A percentile compares a stretch with the other conserved stretches of the same genome.
Conservation (phyloP, 768 basidiomycete species). For the Rickenella mellea region DNA sequence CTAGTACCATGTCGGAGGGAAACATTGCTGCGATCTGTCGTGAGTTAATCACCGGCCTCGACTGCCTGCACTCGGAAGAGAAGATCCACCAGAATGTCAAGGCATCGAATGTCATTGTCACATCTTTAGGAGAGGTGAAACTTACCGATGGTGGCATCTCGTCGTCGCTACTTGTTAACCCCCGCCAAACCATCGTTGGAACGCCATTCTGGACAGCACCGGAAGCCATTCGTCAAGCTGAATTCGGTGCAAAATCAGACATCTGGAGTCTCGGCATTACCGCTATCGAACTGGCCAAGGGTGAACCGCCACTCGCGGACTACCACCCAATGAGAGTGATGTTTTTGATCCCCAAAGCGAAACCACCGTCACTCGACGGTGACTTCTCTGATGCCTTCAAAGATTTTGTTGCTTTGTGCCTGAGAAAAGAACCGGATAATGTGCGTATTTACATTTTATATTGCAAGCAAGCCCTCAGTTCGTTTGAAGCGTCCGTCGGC, state of each 20-base stretch:
- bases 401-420: constrained; percentile 82
- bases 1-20: constrained; percentile 81
- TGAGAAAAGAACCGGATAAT: constrained; percentile 83
- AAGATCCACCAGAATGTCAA: constrained; percentile 99
- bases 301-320: constrained; percentile 92
- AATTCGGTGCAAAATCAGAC: constrained; percentile 92
- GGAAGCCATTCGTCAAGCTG: constrained; percentile 94
- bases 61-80: constrained; percentile 91
- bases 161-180: constrained; percentile 87
- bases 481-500: constrained; percentile 74
- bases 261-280: constrained; percentile 99
- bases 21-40: constrained; percentile 94
- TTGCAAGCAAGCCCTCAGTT: constrained; percentile 4
- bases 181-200: constrained; percentile 95
- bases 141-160: constrained; percentile 98
- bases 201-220: constrained; percentile 99
- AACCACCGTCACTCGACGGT: constrained; percentile 85
- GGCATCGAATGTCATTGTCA: constrained; percentile 90
- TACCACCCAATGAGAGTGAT: constrained; percentile 99
- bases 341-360: constrained; percentile 95
- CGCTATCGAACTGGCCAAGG: constrained; percentile 96
- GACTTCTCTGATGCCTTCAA: constrained; percentile 80
- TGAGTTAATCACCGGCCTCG: constrained; percentile 85
- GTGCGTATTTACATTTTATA: constrained; percentile 31
- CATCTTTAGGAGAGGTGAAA: constrained; percentile 88